These are phyloP conservation scores for Globisporangium irregulare DNA, from an alignment of 352 stramenopile species.

Conservation along the genomic window DNA sequence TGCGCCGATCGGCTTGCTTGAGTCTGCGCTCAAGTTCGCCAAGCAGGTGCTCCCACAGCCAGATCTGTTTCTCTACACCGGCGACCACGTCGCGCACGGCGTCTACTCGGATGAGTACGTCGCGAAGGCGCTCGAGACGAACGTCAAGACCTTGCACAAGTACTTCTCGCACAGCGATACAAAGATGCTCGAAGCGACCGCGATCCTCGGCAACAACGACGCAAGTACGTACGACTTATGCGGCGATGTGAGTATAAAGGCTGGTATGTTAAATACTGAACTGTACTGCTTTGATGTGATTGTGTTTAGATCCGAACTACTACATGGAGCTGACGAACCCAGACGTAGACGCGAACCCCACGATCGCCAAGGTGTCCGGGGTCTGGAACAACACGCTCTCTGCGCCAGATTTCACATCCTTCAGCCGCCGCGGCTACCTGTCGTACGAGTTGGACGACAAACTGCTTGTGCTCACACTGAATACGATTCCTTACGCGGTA, in stretches of 20 bases:
- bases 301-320: constrained; percentile 53
- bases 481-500: constrained; percentile 81
- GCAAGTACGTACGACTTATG: constrained; percentile 34
- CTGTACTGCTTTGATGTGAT: constrained; percentile 12
- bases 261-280: constrained; percentile 7
- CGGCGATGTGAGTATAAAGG: neutral
- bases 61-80: constrained; percentile 79
- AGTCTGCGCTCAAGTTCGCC: constrained; percentile 66
- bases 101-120: constrained; percentile 59
- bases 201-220: constrained; percentile 80
- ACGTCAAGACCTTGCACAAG: constrained; percentile 63
- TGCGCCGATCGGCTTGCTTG: constrained; percentile 51
- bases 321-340: constrained; percentile 73
- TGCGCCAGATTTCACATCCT: constrained; percentile 37
- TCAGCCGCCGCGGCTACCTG: constrained; percentile 60
- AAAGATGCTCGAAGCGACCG: constrained; percentile 44
- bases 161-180: constrained; percentile 45
- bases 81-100: constrained; percentile 74
- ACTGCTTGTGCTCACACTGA: constrained; percentile 68
- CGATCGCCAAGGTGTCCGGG: constrained; percentile 47
- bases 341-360: constrained; percentile 41
- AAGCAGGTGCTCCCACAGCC: constrained; percentile 47
- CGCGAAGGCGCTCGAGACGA: constrained; percentile 52
- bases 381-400: constrained; percentile 57
- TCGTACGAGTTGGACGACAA: constrained; percentile 63